These are phyloP conservation scores for Torrubiellomyces zombiae DNA, from an alignment of 2,329 filamentous ascomycete genomes.

Conservation along the genomic window DNA sequence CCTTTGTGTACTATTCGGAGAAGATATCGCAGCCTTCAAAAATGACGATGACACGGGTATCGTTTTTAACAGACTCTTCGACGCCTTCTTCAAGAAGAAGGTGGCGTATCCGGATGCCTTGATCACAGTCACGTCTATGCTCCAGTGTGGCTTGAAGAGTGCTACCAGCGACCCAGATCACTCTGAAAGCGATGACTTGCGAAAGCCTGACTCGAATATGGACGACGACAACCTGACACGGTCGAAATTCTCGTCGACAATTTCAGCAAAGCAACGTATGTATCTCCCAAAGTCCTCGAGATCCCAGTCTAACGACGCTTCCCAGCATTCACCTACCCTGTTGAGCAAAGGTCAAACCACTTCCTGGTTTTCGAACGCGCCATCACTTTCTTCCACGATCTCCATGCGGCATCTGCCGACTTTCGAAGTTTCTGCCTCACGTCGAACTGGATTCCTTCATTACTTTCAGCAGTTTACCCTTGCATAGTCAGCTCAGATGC, in stretches of 20 bases:
- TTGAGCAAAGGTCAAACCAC: slow-evolving; percentile 60
- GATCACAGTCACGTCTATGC: slow-evolving; percentile 67
- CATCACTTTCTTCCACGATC: slow-evolving; percentile 61
- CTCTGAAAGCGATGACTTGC: too few species aligned
- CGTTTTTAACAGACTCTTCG: slow-evolving; percentile 55
- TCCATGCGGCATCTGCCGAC: slow-evolving; percentile 57
- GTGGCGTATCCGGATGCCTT: slow-evolving; percentile 65
- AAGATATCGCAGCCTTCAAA: slow-evolving; percentile 59
- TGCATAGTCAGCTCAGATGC: slow-evolving; percentile 74
- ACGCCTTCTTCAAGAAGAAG: slow-evolving; percentile 52
- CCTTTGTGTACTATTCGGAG: slow-evolving; percentile 75
- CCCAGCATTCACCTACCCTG: too few species aligned
- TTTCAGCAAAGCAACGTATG: too few species aligned
- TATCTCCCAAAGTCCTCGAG: too few species aligned
- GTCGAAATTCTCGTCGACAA: too few species aligned
- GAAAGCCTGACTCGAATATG: too few species aligned
- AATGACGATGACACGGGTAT: slow-evolving; percentile 59
- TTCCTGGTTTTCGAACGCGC: too few species aligned
- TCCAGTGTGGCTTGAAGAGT: slow-evolving; percentile 68
- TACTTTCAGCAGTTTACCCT: slow-evolving; percentile 71
- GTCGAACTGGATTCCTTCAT: slow-evolving; percentile 66
- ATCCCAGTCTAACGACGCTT: too few species aligned
- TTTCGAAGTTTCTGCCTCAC: slow-evolving; percentile 72
- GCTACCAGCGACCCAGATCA: slow-evolving; percentile 46
- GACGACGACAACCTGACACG: too few species aligned